Evolutionary conservation across 805 yeast species (phyloP), one percentile per base, ranked within the genome.

Genomic region (Yarrowia deformans): DNA sequence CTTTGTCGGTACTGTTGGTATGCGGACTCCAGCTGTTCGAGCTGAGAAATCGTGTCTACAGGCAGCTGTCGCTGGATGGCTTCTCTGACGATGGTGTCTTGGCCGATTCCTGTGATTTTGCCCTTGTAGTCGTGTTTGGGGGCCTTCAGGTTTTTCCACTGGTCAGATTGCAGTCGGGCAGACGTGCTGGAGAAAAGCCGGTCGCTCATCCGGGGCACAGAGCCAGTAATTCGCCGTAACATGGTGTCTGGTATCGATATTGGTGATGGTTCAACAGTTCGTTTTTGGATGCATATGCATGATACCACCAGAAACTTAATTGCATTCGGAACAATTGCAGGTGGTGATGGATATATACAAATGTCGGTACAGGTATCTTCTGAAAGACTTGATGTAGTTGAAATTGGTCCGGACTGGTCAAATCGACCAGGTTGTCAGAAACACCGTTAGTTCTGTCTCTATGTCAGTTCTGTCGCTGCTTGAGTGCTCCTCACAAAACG

Each of bases 61-160:
- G 68, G 56, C 1, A 63, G 56, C 29, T 63, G 68, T 48, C 68
- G 43, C 37, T 63, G 55, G 6, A 48, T 37, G 8, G 68, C 68
- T 29, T 63, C 56, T 2, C 18, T 13, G 23, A 63, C 29, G 37
- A 63, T 49, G 8, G 39, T n/a, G 7, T 60, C 23, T n/a, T 43
- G 50, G 43, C 56, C 56, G 23, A 63, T 48, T 16, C 43, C 67
- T 6, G 35, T 8, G 32, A 63, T 12, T 48, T 48, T 63, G 12
- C 56, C 46, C 46, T 63, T 48, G 58, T 48, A 63, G 32, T 63
- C 56, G 39, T 63, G 68, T 37, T 63, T 63, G n/a, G 68, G 68
- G 23, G 68, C 56, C 56, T 37, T 49, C 39, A 63, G 45, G 23
- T 63, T 37, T 23, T 63, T 63, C 46, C 46, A 63, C 37, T 23